phyloP scores from a whole-genome alignment of 148 eudicot genomes.

The Linanthus parryae region DNA sequence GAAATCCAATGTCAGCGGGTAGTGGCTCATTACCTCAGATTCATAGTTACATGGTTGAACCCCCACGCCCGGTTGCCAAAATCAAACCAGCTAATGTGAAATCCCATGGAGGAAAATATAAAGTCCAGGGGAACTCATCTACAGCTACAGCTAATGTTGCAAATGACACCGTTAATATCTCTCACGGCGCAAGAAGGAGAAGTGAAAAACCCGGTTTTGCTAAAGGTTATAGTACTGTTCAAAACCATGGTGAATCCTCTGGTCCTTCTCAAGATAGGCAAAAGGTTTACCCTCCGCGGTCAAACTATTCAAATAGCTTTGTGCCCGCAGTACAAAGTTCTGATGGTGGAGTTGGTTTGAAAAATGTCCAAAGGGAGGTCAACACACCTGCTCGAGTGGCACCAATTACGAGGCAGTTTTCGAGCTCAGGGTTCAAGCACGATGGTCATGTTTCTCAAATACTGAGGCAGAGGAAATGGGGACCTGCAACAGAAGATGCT shows the following conservation, averaged over 20 bases:
- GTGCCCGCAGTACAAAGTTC: conserved; percentile 30
- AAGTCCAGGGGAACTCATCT: conserved; percentile 23
- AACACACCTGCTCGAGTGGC: conserved; percentile 30
- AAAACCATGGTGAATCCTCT: conserved; percentile 20
- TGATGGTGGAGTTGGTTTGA: conserved; percentile 28
- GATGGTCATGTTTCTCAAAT: conserved; percentile 55
- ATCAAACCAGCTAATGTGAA: conserved; percentile 42
- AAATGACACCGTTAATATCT: conserved; percentile 24
- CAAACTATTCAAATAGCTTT: conserved; percentile 26
- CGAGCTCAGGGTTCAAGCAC: conserved; percentile 23
- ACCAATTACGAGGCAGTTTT: conserved; percentile 38
- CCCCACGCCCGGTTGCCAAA: conserved; percentile 30
- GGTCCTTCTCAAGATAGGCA: too few relatives aligned
- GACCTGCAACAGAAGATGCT: conserved; percentile 75
- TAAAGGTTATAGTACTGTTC: conserved; percentile 21
- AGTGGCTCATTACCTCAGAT: conserved; percentile 30
- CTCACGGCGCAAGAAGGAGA: conserved; percentile 29
- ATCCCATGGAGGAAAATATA: conserved; percentile 27
- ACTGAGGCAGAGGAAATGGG: conserved; percentile 66
- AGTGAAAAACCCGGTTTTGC: conserved; percentile 24
- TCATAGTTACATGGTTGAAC: conserved; percentile 43
- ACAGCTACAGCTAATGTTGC: conserved; percentile 25
- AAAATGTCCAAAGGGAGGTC: conserved; percentile 24
- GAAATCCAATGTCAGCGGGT: conserved; percentile 60
- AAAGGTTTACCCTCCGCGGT: conserved; percentile 21